Evolutionary conservation across 805 yeast species (phyloP).

Genomic region (Saccharomycopsis sp.): DNA sequence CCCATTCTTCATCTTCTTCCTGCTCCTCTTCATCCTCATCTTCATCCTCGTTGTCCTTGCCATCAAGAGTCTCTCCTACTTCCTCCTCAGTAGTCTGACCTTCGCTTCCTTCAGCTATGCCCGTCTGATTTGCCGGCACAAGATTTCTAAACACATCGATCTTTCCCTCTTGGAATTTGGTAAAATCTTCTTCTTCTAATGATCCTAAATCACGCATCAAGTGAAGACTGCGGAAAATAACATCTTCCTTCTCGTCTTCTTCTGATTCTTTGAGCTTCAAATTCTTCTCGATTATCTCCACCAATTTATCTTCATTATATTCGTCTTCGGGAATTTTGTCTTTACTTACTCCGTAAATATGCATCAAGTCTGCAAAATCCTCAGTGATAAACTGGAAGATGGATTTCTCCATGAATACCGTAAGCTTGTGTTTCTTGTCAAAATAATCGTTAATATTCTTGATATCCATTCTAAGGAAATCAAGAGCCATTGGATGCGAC

Average conservation of each 20-base stretch:
- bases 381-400: constrained; percentile 74
- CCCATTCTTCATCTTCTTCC: constrained; percentile 38
- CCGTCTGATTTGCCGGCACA: constrained; percentile 33
- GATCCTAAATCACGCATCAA: constrained; percentile 74
- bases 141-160: constrained; percentile 69
- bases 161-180: constrained; percentile 70
- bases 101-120: constrained; percentile 26
- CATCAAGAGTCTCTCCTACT: constrained; percentile 30
- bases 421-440: constrained; percentile 59
- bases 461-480: constrained; percentile 94
- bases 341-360: constrained; percentile 27
- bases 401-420: constrained; percentile 73
- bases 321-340: constrained; percentile 26
- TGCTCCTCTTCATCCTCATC: constrained; percentile 31
- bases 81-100: constrained; percentile 27
- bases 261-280: constrained; percentile 52
- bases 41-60: constrained; percentile 29
- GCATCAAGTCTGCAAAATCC: constrained; percentile 32
- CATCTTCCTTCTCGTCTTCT: constrained; percentile 66
- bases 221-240: constrained; percentile 76
- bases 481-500: constrained; percentile 94
- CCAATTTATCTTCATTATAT: constrained; percentile 38
- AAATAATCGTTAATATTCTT: constrained; percentile 91
- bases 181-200: constrained; percentile 85
- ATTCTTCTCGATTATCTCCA: constrained; percentile 34